These are phyloP conservation scores for Pneumocystis sp. DNA, from an alignment of 1,139 yeast genomes.

Conservation along the genomic window DNA sequence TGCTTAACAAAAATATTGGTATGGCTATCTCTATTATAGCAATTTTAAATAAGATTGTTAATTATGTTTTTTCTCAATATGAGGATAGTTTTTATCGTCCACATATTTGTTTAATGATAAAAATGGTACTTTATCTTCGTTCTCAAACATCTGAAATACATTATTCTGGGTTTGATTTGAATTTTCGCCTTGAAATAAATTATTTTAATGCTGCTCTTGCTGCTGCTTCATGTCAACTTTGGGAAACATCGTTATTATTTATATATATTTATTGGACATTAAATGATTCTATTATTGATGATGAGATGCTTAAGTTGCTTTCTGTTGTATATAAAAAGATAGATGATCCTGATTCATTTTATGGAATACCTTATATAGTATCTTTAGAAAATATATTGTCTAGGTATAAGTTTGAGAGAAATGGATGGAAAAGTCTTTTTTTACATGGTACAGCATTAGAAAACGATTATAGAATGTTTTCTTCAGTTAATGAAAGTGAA, in stretches of 20 bases:
- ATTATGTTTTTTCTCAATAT: neutral
- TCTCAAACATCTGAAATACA: neutral
- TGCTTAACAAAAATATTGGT: neutral
- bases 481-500: slow-evolving; percentile 31
- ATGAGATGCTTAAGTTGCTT: slow-evolving; percentile 17
- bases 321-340: slow-evolving; percentile 34
- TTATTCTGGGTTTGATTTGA: slow-evolving; percentile 1
- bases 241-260: slow-evolving; percentile 12
- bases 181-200: slow-evolving; percentile 6
- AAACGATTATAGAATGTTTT: slow-evolving; percentile 36
- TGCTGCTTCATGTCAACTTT: slow-evolving; percentile 11
- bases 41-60: neutral
- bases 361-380: slow-evolving; percentile 39
- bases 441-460: slow-evolving; percentile 3
- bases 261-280: slow-evolving; percentile 15
- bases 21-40: neutral
- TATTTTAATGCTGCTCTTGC: slow-evolving; percentile 10
- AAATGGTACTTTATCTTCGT: neutral
- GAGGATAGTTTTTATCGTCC: neutral
- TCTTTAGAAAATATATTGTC: neutral
- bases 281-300: neutral
- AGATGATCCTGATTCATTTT: slow-evolving; percentile 46
- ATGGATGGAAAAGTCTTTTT: slow-evolving; percentile 7
- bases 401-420: slow-evolving; percentile 1
- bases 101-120: neutral